These are phyloP conservation scores for Ilyonectria mors-panacis DNA, from an alignment of 2,329 filamentous ascomycete genomes.

Conservation along the genomic window DNA sequence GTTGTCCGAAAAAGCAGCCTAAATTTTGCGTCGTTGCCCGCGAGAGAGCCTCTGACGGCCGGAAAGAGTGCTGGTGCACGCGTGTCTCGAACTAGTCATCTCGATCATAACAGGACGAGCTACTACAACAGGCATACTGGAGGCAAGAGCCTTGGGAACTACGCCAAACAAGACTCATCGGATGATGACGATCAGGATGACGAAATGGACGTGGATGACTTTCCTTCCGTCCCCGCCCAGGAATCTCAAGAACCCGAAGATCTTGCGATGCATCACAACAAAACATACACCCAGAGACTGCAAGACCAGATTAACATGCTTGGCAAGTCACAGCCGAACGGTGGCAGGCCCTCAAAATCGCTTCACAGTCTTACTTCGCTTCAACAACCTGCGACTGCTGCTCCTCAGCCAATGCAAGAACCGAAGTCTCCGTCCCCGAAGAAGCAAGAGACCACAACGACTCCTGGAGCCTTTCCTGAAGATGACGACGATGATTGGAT, in stretches of 20 bases:
- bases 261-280: constrained; percentile 72
- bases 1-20: constrained; percentile 93
- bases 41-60: constrained; percentile 85
- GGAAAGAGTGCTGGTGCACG: constrained; percentile 87
- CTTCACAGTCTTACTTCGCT: constrained; percentile 56
- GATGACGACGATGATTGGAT: constrained; percentile 74
- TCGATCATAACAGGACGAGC: constrained; percentile 81
- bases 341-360: constrained; percentile 64
- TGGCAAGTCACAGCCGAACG: constrained; percentile 69
- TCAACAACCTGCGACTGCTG: constrained; percentile 48
- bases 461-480: constrained; percentile 73
- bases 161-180: constrained; percentile 59
- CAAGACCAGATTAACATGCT: constrained; percentile 91
- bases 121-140: constrained; percentile 82
- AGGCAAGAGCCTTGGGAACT: constrained; percentile 77
- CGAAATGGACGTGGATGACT: constrained; percentile 67
- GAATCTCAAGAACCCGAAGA: constrained; percentile 61
- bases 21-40: constrained; percentile 93
- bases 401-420: constrained; percentile 49
- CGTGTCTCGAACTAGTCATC: constrained; percentile 82
- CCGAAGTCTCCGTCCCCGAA: constrained; percentile 49
- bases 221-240: constrained; percentile 53
- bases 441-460: constrained; percentile 56
- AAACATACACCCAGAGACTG: constrained; percentile 92
- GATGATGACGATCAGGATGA: constrained; percentile 63